These are phyloP conservation scores for Acarospora socialis DNA, from an alignment of 2,329 filamentous ascomycete species.

Conservation along the genomic window DNA sequence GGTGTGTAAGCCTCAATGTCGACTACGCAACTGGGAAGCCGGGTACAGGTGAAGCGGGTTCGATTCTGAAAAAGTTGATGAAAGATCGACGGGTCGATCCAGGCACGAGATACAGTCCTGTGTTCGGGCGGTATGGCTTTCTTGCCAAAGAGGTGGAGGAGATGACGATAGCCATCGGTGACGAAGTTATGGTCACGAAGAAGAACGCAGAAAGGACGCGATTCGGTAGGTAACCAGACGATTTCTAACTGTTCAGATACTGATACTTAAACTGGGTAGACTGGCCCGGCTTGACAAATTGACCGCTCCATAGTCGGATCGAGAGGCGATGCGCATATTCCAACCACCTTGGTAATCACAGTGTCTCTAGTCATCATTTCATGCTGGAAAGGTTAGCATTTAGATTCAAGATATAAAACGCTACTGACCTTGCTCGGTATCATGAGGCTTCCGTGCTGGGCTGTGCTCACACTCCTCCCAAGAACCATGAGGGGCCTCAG, in stretches of 20 bases:
- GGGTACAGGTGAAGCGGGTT: conserved; percentile 42
- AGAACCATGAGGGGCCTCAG: too few relatives aligned
- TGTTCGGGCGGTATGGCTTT: conserved; percentile 63
- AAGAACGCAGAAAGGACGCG: conserved; percentile 38
- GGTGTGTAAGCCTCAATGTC: conserved; percentile 57
- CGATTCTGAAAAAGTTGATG: conserved; percentile 55
- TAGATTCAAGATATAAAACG: too few relatives aligned
- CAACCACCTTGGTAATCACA: too few relatives aligned
- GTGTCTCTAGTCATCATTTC: too few relatives aligned
- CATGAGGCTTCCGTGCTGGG: too few relatives aligned
- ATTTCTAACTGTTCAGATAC: conserved; percentile 17
- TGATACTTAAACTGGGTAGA: conserved; percentile 17
- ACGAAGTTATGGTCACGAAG: conserved; percentile 40
- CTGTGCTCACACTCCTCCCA: too few relatives aligned
- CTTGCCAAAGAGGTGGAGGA: conserved; percentile 25
- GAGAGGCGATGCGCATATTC: too few relatives aligned
- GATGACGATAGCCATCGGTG: conserved; percentile 37
- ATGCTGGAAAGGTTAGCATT: too few relatives aligned
- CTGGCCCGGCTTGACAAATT: conserved; percentile 21
- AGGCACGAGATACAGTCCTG: conserved; percentile 52
- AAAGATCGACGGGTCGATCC: conserved; percentile 54
- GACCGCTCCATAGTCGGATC: too few relatives aligned
- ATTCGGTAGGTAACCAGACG: conserved; percentile 33
- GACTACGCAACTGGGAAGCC: conserved; percentile 52
- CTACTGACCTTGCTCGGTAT: too few relatives aligned